Evolutionary conservation across 306 rosid genomes (phyloP).

Genomic region (Senna tora): DNA sequence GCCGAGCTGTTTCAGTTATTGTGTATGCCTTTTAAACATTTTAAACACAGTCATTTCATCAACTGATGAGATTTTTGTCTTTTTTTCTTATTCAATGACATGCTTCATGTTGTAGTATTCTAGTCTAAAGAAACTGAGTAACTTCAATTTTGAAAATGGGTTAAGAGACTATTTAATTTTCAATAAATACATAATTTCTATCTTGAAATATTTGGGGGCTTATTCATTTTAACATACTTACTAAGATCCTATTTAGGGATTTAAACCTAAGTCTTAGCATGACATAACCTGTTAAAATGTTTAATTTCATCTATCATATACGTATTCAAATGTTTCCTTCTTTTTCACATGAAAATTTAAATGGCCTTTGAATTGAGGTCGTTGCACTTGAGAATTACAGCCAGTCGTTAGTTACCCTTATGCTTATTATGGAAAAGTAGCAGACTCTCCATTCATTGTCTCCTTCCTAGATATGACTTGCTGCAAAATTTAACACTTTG

Average conservation of each 20-base stretch:
- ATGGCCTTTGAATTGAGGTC: neutral
- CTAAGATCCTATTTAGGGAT: neutral
- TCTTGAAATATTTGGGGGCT: constrained; percentile 1
- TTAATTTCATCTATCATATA: neutral
- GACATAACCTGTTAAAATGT: neutral
- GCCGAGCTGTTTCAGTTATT: constrained; percentile 68
- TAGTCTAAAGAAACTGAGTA: constrained; percentile 15
- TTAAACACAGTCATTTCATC: constrained; percentile 22
- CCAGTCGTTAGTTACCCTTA: neutral
- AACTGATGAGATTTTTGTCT: neutral
- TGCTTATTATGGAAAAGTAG: neutral
- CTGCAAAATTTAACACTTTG: neutral
- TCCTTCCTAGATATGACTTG: neutral
- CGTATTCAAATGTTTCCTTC: neutral
- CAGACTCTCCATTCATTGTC: neutral
- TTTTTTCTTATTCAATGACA: neutral
- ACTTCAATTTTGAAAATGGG: neutral
- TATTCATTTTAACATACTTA: constrained; percentile 8
- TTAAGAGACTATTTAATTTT: too few relatives aligned
- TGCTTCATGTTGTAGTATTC: constrained; percentile 4
- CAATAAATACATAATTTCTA: constrained; percentile 15
- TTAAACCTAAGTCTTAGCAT: too few relatives aligned
- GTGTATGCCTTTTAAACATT: constrained; percentile 50
- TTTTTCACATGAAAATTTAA: neutral
- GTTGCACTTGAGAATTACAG: neutral